Evolutionary conservation across 2,329 filamentous ascomycete species (phyloP).

Genomic region (Monosporascus sp.): DNA sequence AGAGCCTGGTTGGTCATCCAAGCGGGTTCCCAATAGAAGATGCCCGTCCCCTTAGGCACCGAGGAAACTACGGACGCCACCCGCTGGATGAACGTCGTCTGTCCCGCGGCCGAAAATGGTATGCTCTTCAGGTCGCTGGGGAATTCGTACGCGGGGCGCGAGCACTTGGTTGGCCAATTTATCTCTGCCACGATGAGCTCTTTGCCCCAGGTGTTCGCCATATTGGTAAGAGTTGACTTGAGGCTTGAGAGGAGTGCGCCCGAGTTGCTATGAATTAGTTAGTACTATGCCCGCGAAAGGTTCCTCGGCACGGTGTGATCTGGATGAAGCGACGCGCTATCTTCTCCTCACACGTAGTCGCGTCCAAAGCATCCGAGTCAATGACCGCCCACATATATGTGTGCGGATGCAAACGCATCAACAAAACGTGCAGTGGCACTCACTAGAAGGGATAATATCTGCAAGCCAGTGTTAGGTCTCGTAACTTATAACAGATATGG

Average conservation of each 20-base stretch:
- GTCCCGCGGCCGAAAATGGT: constrained; percentile 58
- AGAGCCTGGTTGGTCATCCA: constrained; percentile 63
- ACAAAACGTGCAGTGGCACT: not conserved
- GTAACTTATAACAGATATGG: not conserved
- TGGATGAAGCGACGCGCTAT: not conserved
- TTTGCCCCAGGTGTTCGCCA: constrained; percentile 60
- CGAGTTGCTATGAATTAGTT: constrained; percentile 30
- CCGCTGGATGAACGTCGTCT: constrained; percentile 55
- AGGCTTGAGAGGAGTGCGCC: constrained; percentile 55
- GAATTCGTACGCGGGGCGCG: constrained; percentile 52
- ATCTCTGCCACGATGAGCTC: constrained; percentile 65
- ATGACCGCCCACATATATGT: no score
- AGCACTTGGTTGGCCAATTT: constrained; percentile 63
- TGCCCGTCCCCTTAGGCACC: constrained; percentile 48
- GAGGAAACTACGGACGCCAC: constrained; percentile 52
- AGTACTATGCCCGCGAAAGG: not conserved
- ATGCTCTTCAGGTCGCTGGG: constrained; percentile 55
- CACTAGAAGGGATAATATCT: not conserved
- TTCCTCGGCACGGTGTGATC: no score
- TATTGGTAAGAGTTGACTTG: constrained; percentile 48
- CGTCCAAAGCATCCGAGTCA: not conserved
- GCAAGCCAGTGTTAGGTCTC: not conserved
- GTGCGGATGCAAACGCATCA: not conserved
- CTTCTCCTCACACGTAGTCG: not conserved
- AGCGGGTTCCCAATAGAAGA: constrained; percentile 72